Percentiles rank a stretch among this genome's conserved stretches.
phyloP scores from a whole-genome alignment of 23 red algal species.

The Gracilaria domingensis region DNA sequence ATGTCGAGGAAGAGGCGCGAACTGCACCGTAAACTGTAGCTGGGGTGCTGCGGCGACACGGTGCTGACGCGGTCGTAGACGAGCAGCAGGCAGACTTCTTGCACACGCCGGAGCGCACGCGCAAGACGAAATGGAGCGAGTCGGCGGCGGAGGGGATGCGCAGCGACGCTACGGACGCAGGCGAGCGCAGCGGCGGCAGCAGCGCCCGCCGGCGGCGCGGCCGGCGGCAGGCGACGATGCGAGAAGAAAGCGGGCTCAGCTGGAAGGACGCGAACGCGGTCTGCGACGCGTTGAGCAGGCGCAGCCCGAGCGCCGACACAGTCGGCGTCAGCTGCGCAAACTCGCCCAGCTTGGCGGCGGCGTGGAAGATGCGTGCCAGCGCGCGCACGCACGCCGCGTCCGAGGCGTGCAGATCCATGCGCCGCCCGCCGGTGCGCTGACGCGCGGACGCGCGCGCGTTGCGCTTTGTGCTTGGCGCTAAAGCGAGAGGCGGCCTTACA shows the following conservation, averaged over 20 bases:
- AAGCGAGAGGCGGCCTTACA: too few species aligned
- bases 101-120: slow-evolving; percentile 14
- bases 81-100: slow-evolving; percentile 37
- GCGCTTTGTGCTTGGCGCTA: too few species aligned
- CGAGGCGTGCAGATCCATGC: background rate
- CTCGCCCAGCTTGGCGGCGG: slow-evolving; percentile 9
- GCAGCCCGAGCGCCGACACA: background rate
- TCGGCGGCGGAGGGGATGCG: background rate
- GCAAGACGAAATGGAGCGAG: background rate
- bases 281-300: slow-evolving; percentile 37
- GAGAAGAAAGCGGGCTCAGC: slow-evolving; percentile 12
- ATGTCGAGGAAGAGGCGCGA: slow-evolving; percentile 26
- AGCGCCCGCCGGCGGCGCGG: slow-evolving; percentile 14
- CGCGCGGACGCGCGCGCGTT: too few species aligned
- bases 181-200: slow-evolving; percentile 32
- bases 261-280: slow-evolving; percentile 20
- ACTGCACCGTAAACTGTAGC: background rate
- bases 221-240: background rate
- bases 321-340: slow-evolving; percentile 8
- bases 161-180: slow-evolving; percentile 25
- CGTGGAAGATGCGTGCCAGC: background rate
- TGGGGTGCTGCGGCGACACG: background rate
- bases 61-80: slow-evolving; percentile 31
- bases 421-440: too few species aligned
- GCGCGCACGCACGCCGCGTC: background rate